These are phyloP conservation scores for Niebla homalea DNA, from an alignment of 495 filamentous ascomycete species.

Conservation along the genomic window DNA sequence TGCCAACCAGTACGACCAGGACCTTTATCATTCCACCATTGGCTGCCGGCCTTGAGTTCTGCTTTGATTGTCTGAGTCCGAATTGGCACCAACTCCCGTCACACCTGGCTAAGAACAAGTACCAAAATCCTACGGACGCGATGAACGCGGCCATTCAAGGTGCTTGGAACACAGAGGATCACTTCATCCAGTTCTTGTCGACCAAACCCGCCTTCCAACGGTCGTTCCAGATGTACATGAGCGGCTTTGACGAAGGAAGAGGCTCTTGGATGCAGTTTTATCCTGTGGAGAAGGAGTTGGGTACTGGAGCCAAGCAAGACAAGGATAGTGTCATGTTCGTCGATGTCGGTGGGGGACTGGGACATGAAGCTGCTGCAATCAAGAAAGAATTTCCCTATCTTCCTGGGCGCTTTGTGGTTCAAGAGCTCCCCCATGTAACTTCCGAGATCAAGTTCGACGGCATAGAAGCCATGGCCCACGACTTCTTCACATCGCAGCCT, in stretches of 20 bases:
- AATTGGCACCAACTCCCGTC: background rate
- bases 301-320: conserved; percentile 7
- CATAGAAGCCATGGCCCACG: conserved; percentile 31
- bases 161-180: conserved; percentile 28
- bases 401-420: conserved; percentile 21
- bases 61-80: background rate
- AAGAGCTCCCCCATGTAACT: conserved; percentile 14
- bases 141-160: conserved; percentile 30
- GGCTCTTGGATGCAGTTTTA: conserved; percentile 24
- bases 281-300: conserved; percentile 1
- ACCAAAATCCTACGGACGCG: conserved; percentile 24
- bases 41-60: background rate
- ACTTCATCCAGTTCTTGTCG: conserved; percentile 26
- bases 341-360: conserved; percentile 42
- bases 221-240: conserved; percentile 27
- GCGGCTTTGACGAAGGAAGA: conserved; percentile 4
- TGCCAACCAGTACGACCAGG: background rate
- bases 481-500: conserved; percentile 34
- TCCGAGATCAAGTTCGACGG: conserved; percentile 23
- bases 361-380: conserved; percentile 36
- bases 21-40: background rate
- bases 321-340: conserved; percentile 27
- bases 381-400: conserved; percentile 29
- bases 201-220: conserved; percentile 24
- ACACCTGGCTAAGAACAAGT: conserved; percentile 25